Evolutionary conservation across 2,329 filamentous ascomycete genomes (phyloP), one percentile per base, ranked within the genome.

Genomic region (Drechslera avenae): DNA sequence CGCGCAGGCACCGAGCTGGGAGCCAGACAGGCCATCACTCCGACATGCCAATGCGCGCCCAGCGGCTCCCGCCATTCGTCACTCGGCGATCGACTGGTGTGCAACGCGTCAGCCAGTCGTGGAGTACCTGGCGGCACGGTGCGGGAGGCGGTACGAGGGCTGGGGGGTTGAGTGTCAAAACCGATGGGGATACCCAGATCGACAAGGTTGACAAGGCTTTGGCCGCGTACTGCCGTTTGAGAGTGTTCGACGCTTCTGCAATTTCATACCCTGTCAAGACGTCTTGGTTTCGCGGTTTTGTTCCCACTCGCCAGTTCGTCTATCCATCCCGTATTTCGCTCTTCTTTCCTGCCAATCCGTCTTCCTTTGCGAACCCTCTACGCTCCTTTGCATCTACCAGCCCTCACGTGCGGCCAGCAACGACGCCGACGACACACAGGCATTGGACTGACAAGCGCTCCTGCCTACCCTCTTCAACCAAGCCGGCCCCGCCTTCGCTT

Each of bases 221-320:
- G 41, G 51, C 46, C 41, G 41, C 39, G 41, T 41, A 42, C 36
- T 46, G 52, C 26, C 35, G 45, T 50, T 46, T 48, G 41, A 46
- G 49, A 32, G 31, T 53, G 44, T 42, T 39, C 28, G 50, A 16
- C 40, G 37, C 46, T 50, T 41, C 33, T 50, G 37, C 45, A 53
- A 50, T 52, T 44, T 54, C 43, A 26, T 40, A 39, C 47, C 52
- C 47, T 51, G 52, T 51, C 51, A 9, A 46, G n/a, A 21, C n/a
- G 34, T 33, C 31, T 17, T 33, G 32, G 50, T 39, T 28, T 36
- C 46, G 31, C 40, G 14, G 35, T 33, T 35, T 39, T 42, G 9
- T 28, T 28, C 9, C 39, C 36, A 28, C 19, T 42, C 42, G 46
- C 41, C 50, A 39, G 41, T 39, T 50, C 47, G 36, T 42, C 36